Percentiles rank a stretch among this genome's conserved stretches.
These are phyloP conservation scores for Omphalea diandra DNA, from an alignment of 441 rosid species.

Conservation along the genomic window DNA sequence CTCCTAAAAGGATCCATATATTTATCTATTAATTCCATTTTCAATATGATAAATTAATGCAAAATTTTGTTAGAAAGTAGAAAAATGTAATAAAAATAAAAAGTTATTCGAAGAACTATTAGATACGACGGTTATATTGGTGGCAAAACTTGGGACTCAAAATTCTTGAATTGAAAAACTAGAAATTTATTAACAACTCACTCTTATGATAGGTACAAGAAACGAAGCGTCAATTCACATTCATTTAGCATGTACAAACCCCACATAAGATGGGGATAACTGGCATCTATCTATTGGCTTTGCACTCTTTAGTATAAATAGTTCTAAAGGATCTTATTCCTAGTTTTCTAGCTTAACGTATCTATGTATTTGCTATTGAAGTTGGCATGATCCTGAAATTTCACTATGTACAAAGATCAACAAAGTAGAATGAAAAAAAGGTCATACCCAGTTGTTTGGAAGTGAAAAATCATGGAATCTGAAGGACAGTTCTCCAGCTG, in stretches of 20 bases:
- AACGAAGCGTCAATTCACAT: not conserved
- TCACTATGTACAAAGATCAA: constrained; percentile 16
- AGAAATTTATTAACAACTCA: not conserved
- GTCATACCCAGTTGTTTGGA: constrained; percentile 69
- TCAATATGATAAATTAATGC: no score
- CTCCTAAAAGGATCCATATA: no score
- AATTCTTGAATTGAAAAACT: not conserved
- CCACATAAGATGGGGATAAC: not conserved
- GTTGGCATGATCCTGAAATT: not conserved
- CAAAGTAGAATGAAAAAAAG: not conserved
- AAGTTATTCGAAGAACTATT: no score
- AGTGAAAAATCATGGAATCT: constrained; percentile 75
- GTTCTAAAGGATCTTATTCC: no score
- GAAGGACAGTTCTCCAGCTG: constrained; percentile 75
- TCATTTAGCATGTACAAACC: not conserved
- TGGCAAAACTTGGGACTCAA: no score
- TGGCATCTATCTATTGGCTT: no score
- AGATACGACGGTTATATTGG: no score
- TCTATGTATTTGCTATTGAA: not conserved
- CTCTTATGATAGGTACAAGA: not conserved
- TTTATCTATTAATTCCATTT: no score
- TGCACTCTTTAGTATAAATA: no score
- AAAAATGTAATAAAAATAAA: no score
- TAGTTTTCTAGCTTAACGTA: no score
- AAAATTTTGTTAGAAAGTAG: no score